Evolutionary conservation across 208 protist species (phyloP).

Genomic region (Novymonas esmeraldas): DNA sequence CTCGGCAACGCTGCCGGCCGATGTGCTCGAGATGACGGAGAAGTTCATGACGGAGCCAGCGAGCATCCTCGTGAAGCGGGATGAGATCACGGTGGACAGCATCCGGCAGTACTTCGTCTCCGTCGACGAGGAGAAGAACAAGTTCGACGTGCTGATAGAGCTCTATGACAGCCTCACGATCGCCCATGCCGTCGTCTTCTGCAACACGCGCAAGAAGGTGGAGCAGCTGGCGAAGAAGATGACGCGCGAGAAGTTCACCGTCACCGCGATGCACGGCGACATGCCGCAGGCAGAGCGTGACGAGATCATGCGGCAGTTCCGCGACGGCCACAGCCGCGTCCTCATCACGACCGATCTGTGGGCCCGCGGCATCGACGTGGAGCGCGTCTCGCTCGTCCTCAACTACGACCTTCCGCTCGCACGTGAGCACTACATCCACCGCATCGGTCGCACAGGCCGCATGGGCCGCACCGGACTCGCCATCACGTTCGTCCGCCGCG

Average conservation of each 20-base stretch:
- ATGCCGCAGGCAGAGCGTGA: constrained; percentile 98
- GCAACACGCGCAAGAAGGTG: constrained; percentile 99
- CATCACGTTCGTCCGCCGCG: constrained; percentile 98
- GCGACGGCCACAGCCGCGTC: constrained; percentile 95
- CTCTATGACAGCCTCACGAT: constrained; percentile 99
- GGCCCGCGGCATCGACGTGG: constrained; percentile 97
- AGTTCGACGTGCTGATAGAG: constrained; percentile 99
- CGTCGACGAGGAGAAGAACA: constrained; percentile 98
- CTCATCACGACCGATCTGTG: constrained; percentile 99
- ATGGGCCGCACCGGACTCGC: constrained; percentile 98
- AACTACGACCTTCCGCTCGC: constrained; percentile 98
- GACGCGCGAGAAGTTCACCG: constrained; percentile 95
- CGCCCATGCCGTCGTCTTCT: constrained; percentile 99
- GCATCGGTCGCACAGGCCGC: constrained; percentile 97
- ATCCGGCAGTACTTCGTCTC: constrained; percentile 99
- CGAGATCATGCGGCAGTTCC: constrained; percentile 98
- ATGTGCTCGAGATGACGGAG: constrained; percentile 95
- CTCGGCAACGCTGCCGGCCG: constrained; percentile 87
- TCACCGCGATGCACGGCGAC: constrained; percentile 97
- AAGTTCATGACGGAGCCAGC: constrained; percentile 99
- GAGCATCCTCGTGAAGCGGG: constrained; percentile 98
- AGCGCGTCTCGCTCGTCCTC: constrained; percentile 97
- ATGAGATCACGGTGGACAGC: constrained; percentile 98
- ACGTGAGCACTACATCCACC: constrained; percentile 94
- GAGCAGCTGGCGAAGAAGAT: constrained; percentile 98